Evolutionary conservation across 768 basidiomycete genomes (phyloP), one percentile per base, ranked within the genome.

Genomic region (Favolaschia claudopus): DNA sequence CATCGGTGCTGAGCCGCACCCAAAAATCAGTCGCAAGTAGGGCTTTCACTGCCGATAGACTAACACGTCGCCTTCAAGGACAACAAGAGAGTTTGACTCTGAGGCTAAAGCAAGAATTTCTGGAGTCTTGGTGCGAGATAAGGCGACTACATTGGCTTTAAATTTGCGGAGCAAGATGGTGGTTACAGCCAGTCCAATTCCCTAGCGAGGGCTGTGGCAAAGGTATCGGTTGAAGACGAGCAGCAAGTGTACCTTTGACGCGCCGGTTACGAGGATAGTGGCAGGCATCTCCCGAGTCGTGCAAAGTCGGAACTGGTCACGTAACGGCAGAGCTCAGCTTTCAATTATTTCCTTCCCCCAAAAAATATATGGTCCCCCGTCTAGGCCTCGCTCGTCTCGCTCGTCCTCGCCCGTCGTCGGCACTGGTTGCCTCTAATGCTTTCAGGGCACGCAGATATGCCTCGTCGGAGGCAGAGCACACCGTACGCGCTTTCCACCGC

Each of bases 181-280:
- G 29, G 89, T 84, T 62, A 92, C 83, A 17, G 93, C 91, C 46
- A 96, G 85, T 2, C 96, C 95, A 60, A 97, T 88, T 40, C 81
- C 63, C 80, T 76, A n/a, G 84, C 86, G 63, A 6, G 10, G n/a
- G 31, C 34, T 47, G 56, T 28, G 55, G 38, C 48, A 33, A 60
- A 37, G 34, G 38, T 13, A 33, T n/a, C n/a, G n/a, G n/a, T n/a
- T 63, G 31, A 15, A 39, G 37, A 58, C 27, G 12, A 43, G 32
- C 64, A 15, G 48, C 45, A 31, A 55, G 48, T 40, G 31, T 43
- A 36, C 91, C 90, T 82, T 92, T 51, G 92, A 95, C 19, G 92
- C 95, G 51, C 96, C 95, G 55, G 95, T 92, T 63, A 96, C 81
- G 52, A 95, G 71, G 29, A 95, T 79, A 50, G 91, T 85, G 5